A percentile compares a stretch with the other conserved stretches of the same genome.
phyloP scores from a whole-genome alignment of 306 rosid species.

The Cicer yamashitae region DNA sequence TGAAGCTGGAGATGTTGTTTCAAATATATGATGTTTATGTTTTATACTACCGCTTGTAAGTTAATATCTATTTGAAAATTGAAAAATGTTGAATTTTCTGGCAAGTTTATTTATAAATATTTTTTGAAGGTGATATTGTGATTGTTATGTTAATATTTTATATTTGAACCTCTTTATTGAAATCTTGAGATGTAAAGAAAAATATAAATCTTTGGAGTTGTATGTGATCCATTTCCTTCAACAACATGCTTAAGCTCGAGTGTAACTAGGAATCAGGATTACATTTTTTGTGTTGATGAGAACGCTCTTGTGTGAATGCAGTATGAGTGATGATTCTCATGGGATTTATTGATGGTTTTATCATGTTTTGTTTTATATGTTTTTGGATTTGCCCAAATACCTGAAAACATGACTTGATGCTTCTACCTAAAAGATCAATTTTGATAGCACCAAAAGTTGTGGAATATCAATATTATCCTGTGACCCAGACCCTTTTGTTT shows the following conservation, averaged over 20 bases:
- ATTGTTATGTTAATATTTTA: neutral
- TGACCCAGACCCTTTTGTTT: neutral
- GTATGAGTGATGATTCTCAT: conserved; percentile 3
- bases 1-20: conserved; percentile 13
- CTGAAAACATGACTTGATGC: neutral
- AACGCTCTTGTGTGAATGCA: neutral
- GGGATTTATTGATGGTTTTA: conserved; percentile 19
- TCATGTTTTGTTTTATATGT: neutral
- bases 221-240: conserved; percentile 16
- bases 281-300: neutral
- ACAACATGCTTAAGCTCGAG: neutral
- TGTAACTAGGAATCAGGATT: neutral
- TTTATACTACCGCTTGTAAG: neutral
- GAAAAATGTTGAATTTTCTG: neutral
- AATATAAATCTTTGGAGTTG: conserved; percentile 2
- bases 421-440: conserved; percentile 4
- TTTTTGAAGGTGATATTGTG: neutral
- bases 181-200: conserved; percentile 9
- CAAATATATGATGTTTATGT: neutral
- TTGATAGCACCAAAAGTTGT: conserved; percentile 7
- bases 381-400: conserved; percentile 1
- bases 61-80: neutral
- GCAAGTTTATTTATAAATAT: conserved; percentile 24
- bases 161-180: neutral
- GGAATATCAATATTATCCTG: conserved; percentile 15